These are phyloP conservation scores for Albizia julibrissin DNA, from an alignment of 306 rosid genomes.

Conservation along the genomic window DNA sequence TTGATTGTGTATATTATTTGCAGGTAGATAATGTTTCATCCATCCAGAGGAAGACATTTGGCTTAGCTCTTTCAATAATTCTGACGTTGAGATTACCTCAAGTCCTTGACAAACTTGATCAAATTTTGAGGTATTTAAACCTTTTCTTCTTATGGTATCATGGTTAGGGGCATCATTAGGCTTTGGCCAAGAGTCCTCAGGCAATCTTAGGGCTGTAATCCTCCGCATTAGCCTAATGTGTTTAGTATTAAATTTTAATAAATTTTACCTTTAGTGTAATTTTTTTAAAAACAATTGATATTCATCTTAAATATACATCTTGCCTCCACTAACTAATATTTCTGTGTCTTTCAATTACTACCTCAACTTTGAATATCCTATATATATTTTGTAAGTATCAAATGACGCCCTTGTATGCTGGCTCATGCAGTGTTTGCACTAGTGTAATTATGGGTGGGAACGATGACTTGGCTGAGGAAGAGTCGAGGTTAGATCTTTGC, in stretches of 20 bases:
- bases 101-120: slow-evolving; percentile 93
- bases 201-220: neutral
- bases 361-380: slow-evolving; percentile 26
- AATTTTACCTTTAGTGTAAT: neutral
- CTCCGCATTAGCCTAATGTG: neutral
- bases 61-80: slow-evolving; percentile 86
- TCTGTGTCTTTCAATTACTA: slow-evolving; percentile 1
- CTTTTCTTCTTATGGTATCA: neutral
- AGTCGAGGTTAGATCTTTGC: slow-evolving; percentile 69
- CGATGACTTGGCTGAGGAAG: slow-evolving; percentile 71
- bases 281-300: neutral
- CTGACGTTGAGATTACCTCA: slow-evolving; percentile 89
- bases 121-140: slow-evolving; percentile 72
- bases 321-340: neutral
- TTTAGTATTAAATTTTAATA: neutral
- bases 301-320: neutral
- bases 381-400: slow-evolving; percentile 1
- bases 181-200: neutral
- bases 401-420: slow-evolving; percentile 27
- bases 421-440: slow-evolving; percentile 78
- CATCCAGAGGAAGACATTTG: slow-evolving; percentile 81
- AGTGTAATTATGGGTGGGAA: slow-evolving; percentile 77
- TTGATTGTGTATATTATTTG: slow-evolving; percentile 27
- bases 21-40: slow-evolving; percentile 93
- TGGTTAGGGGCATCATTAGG: neutral